A percentile compares a stretch with the other conserved stretches of the same genome.
These are phyloP conservation scores for Herpotrichia juniperi DNA, from an alignment of 2,329 filamentous ascomycete genomes.

Conservation along the genomic window DNA sequence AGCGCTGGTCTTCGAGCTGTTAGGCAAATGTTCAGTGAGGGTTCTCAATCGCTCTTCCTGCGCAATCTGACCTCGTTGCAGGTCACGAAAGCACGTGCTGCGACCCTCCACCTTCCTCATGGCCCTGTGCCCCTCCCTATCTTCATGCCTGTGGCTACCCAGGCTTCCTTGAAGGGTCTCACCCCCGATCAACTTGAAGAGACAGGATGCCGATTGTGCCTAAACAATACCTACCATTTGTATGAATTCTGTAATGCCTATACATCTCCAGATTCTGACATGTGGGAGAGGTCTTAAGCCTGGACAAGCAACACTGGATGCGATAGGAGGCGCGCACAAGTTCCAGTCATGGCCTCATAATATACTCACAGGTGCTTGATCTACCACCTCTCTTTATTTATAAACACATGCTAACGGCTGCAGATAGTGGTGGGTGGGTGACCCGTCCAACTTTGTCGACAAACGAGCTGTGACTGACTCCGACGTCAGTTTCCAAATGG, in stretches of 20 bases:
- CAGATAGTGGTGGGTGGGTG: constrained; percentile 55
- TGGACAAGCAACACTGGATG: constrained; percentile 85
- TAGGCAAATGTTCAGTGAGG: constrained; percentile 46
- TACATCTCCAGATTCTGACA: constrained; percentile 21
- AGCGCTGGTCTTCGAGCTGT: constrained; percentile 45
- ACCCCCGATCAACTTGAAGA: constrained; percentile 91
- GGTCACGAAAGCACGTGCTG: constrained; percentile 94
- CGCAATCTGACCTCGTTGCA: constrained; percentile 47
- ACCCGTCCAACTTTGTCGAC: constrained; percentile 20
- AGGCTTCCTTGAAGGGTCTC: constrained; percentile 91
- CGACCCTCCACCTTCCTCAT: constrained; percentile 86
- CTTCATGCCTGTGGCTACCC: constrained; percentile 98
- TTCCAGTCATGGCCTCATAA: constrained; percentile 96
- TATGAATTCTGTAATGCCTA: constrained; percentile 22
- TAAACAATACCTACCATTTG: constrained; percentile 98
- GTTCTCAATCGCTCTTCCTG: not conserved
- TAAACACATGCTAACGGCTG: constrained; percentile 29
- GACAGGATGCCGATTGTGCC: constrained; percentile 85
- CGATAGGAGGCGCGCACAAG: constrained; percentile 89
- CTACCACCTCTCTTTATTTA: not conserved
- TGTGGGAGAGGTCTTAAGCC: constrained; percentile 76
- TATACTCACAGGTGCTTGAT: constrained; percentile 72
- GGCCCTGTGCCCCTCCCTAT: constrained; percentile 87
- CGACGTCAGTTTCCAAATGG: constrained; percentile 88
- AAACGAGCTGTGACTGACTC: constrained; percentile 32